phyloP scores from a whole-genome alignment of 2,329 filamentous ascomycete species.

The Talaromyces sp. region DNA sequence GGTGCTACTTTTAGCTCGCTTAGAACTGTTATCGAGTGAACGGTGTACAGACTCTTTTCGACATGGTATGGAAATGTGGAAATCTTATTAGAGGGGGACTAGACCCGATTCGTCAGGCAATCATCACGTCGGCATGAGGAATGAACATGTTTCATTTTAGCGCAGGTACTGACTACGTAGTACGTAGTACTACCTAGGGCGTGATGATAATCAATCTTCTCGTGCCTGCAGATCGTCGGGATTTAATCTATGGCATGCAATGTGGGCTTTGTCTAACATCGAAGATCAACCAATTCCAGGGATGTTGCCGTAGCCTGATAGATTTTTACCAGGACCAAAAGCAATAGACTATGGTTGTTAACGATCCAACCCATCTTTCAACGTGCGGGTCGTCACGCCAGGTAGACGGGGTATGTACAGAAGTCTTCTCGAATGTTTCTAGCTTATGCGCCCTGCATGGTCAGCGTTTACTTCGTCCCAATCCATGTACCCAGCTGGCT shows the following conservation, averaged over 20 bases:
- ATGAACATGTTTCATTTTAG: background rate
- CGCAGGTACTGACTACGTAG: background rate
- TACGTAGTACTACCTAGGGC: background rate
- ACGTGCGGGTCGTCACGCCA: background rate
- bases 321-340: background rate
- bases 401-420: background rate
- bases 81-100: constrained; percentile 3
- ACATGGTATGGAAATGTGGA: background rate
- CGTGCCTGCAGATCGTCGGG: constrained; percentile 12
- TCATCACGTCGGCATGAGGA: background rate
- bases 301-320: background rate
- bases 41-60: background rate
- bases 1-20: background rate
- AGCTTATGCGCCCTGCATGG: background rate
- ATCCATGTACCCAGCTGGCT: background rate
- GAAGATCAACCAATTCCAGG: background rate
- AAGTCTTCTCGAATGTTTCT: constrained; percentile 1
- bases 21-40: background rate
- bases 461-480: background rate
- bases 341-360: background rate
- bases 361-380: background rate
- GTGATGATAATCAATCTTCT: background rate
- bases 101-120: background rate
- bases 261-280: background rate
- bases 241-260: background rate